phyloP scores from a whole-genome alignment of 768 basidiomycete species.

The Termitomyces sp. region DNA sequence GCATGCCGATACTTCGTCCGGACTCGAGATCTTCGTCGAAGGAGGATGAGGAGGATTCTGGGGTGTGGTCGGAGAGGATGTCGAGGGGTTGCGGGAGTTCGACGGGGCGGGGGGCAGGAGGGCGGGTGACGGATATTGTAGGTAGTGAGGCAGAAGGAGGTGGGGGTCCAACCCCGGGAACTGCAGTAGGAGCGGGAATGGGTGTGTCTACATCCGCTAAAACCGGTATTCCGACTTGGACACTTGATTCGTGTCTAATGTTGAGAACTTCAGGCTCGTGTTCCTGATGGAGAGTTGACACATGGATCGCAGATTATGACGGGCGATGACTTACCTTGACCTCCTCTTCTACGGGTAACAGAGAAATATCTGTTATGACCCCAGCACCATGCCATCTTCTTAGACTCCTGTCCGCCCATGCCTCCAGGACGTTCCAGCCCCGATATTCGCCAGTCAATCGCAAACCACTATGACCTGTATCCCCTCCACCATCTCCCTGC shows the following conservation, averaged over 20 bases:
- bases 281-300: slow-evolving; percentile 22
- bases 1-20: slow-evolving; percentile 39
- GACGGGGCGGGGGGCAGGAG: slow-evolving; percentile 69
- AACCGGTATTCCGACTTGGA: slow-evolving; percentile 63
- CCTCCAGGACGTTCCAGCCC: slow-evolving; percentile 92
- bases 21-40: slow-evolving; percentile 48
- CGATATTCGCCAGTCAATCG: slow-evolving; percentile 81
- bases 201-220: slow-evolving; percentile 38
- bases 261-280: slow-evolving; percentile 37
- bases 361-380: slow-evolving; percentile 49
- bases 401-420: slow-evolving; percentile 88
- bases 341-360: slow-evolving; percentile 38
- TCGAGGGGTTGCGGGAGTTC: slow-evolving; percentile 64
- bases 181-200: slow-evolving; percentile 28
- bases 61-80: slow-evolving; percentile 44
- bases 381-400: slow-evolving; percentile 85
- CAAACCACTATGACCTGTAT: slow-evolving; percentile 66
- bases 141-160: slow-evolving; percentile 32
- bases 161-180: slow-evolving; percentile 15
- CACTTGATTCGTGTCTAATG: slow-evolving; percentile 37
- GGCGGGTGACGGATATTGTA: slow-evolving; percentile 61
- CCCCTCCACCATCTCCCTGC: slow-evolving; percentile 76
- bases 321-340: slow-evolving; percentile 41
- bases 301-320: neutral
- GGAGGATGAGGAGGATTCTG: slow-evolving; percentile 41